Evolutionary conservation across 225 moss, liverwort and hornwort species (phyloP), one percentile per base, ranked within the genome.

Genomic region (Neckera pumila): DNA sequence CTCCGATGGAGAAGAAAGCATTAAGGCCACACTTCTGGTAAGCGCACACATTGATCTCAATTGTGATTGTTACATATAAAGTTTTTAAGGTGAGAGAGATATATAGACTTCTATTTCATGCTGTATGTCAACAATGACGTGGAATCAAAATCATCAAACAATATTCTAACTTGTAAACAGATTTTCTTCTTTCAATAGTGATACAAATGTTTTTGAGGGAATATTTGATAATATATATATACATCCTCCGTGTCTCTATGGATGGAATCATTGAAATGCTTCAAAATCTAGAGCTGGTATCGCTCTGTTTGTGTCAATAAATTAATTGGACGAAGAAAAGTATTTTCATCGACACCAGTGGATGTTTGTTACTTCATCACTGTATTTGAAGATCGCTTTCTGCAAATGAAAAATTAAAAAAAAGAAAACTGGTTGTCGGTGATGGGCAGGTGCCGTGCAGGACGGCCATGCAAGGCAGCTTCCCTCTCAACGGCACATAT

Each of bases 401-500:
- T 27, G 40, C 58, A 40, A 79, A 18, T 79, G n/a, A 53, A 36
- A 53, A 36, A 9, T 8, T 76, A 3, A 6, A 36, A n/a, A 45
- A 19, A 36, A 56, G 4, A 17, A 12, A 13, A 56, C 6, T 63
- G 62, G 47, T 65, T 77, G 77, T n/a, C n/a, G n/a, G n/a, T 57
- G 64, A 33, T 79, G 76, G 34, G 38, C 94, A 98, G 98, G 93
- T 98, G 76, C 98, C 98, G 67, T 95, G 95, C 83, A 93, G 98
- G 91, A 98, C 97, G 69, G 98, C 98, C 25, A 96, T 95, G 93
- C 92, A 87, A 86, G 98, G 98, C 14, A 96, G 85, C 82, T 98
- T 98, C 87, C 98, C 98, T 31, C 92, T 98, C 61, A 98, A 98
- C 60, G 98, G 98, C 58, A 98, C 98, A 20, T 98, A 98, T 77